phyloP scores from a whole-genome alignment of 1,139 yeast species.

The Nadsonia starkeyi-henricii region DNA sequence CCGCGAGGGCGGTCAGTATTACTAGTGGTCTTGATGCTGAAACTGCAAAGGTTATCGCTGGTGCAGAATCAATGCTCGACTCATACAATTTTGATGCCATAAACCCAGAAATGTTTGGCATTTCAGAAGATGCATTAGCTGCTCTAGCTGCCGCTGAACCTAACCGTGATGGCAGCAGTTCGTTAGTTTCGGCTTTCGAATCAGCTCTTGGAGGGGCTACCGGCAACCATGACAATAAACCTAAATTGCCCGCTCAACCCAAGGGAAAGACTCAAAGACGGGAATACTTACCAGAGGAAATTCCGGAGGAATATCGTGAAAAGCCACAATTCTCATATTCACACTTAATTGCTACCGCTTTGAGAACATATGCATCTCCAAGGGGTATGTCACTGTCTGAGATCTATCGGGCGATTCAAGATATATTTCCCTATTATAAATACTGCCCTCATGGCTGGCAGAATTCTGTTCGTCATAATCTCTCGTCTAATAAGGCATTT shows the following conservation, averaged over 20 bases:
- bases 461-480: constrained; percentile 76
- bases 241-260: neutral
- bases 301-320: constrained; percentile 70
- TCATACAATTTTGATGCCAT: constrained; percentile 1
- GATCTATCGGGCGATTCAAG: constrained; percentile 75
- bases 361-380: constrained; percentile 48
- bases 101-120: neutral
- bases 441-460: constrained; percentile 98
- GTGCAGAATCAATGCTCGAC: neutral
- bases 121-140: neutral
- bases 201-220: neutral
- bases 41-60: neutral
- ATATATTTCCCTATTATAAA: constrained; percentile 76
- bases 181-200: constrained; percentile 3
- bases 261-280: constrained; percentile 9
- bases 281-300: constrained; percentile 38
- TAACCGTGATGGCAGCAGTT: neutral
- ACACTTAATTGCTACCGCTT: constrained; percentile 62
- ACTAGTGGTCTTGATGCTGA: neutral
- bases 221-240: neutral
- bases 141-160: constrained; percentile 9
- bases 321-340: constrained; percentile 78
- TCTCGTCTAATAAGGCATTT: constrained; percentile 75
- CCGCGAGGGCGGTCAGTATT: too few relatives aligned
- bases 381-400: constrained; percentile 75